Base-by-base conservation (phyloP, 768 basidiomycete species). In the Auricularia auricula-judae region DNA sequence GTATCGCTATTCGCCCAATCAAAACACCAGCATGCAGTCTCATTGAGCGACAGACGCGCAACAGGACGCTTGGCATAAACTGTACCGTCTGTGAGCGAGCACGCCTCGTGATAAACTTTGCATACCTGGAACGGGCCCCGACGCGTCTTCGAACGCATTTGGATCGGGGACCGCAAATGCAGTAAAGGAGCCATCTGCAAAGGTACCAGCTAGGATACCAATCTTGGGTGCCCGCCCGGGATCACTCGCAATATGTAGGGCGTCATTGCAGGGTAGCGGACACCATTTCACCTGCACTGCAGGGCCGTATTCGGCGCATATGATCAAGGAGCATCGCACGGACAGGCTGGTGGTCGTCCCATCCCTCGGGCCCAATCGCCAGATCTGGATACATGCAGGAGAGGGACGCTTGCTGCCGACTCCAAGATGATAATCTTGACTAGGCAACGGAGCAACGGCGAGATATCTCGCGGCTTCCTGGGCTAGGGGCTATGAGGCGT, bases 251-350 rank as follows among this genome's bases (percentile, higher is more conserved):
- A 29, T 29, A 29, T 29, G 29, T 23, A 16, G 7, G 33, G 36
- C 29, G 64, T 92, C 91, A 68, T 91, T 84, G 18, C 88, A 85
- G 0, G 94, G 93, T 35, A 93, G 72, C 3, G 96, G 96, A 73
- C 95, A 95, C 95, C 96, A 98, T 74, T 88, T 93, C 14, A 95
- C 72, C 61, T 91, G 88, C 68, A 86, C 82, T 2, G 86, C 89
- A 3, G 89, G 82, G 0, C 95, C 93, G 21, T 80, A 79, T n/a
- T 94, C 87, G 8, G 93, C 68, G 66, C 93, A 95, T 0, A 98
- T 70, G 2, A 94, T 86, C 80, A 97, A 80, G 71, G 92, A 93
- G 67, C 94, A 96, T 18, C 71, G 77, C 79, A 91, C 78, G 74
- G 0, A 85, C 85, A 1, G 66, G 60, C 58, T 82, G 76, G 44